These are phyloP conservation scores for Eucalyptus caleyi DNA, from an alignment of 345 rosid species.

Conservation along the genomic window DNA sequence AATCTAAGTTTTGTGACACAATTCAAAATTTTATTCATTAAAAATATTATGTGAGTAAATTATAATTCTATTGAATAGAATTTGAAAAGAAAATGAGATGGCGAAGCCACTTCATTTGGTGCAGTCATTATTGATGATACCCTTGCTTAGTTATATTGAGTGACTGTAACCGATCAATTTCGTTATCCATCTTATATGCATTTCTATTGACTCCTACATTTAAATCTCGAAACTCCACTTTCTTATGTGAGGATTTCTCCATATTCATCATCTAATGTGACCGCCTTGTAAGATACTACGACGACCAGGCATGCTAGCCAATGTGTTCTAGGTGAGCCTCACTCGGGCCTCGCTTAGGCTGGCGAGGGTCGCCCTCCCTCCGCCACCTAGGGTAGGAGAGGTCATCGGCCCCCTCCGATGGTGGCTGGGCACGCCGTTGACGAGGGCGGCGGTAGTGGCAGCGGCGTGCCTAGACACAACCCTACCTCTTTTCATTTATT, in stretches of 20 bases:
- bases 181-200: background rate
- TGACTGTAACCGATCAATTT: background rate
- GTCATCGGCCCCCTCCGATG: too few relatives aligned
- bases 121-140: background rate
- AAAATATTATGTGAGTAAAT: too few relatives aligned
- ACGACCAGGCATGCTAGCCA: background rate
- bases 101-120: background rate
- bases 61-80: background rate
- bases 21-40: background rate
- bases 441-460: accelerated
- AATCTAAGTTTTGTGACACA: background rate
- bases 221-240: background rate
- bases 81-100: background rate
- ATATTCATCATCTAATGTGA: background rate
- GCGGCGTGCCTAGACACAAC: too few relatives aligned
- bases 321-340: too few relatives aligned
- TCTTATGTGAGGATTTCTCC: background rate
- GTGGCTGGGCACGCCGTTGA: too few relatives aligned
- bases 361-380: too few relatives aligned
- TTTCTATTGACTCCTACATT: background rate
- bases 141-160: background rate
- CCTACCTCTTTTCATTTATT: too few relatives aligned
- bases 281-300: background rate
- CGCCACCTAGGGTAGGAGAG: too few relatives aligned
- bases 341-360: too few relatives aligned